phyloP scores from a whole-genome alignment of 768 basidiomycete genomes.

The Royoungia palumana region DNA sequence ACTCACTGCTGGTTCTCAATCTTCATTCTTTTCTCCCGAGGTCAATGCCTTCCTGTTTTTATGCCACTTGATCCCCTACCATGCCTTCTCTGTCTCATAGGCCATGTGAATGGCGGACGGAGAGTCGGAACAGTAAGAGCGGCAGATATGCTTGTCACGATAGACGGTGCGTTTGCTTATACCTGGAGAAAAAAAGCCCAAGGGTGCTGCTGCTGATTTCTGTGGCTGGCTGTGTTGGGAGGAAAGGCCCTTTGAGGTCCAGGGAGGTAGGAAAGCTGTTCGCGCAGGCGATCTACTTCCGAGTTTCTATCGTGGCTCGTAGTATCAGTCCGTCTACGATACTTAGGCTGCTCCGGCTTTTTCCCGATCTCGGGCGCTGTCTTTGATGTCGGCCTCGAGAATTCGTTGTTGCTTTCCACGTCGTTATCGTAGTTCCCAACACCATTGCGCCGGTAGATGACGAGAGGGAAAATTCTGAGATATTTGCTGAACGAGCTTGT shows the following conservation, averaged over 20 bases:
- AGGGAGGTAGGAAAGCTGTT: slow-evolving; percentile 55
- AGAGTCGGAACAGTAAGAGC: slow-evolving; percentile 69
- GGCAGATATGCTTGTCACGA: too few relatives aligned
- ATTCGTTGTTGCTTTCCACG: slow-evolving; percentile 54
- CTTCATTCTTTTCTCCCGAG: slow-evolving; percentile 41
- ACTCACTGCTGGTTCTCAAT: slow-evolving; percentile 58
- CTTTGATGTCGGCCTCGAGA: slow-evolving; percentile 5
- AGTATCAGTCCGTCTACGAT: slow-evolving; percentile 20
- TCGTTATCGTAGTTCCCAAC: slow-evolving; percentile 78
- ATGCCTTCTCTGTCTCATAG: slow-evolving; percentile 76
- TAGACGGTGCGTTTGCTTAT: slow-evolving; percentile 47
- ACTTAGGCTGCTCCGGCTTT: slow-evolving; percentile 38
- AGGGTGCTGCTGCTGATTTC: slow-evolving; percentile 33
- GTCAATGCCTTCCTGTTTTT: slow-evolving; percentile 79
- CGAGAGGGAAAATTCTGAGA: too few relatives aligned
- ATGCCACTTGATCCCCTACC: slow-evolving; percentile 66
- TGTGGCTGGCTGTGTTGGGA: slow-evolving; percentile 9
- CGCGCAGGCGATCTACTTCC: slow-evolving; percentile 2
- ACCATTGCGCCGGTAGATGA: too few relatives aligned
- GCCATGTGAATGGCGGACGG: slow-evolving; percentile 66
- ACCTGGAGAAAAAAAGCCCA: slow-evolving; percentile 73
- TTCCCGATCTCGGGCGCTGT: slow-evolving; percentile 35
- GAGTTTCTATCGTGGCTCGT: slow-evolving; percentile 14
- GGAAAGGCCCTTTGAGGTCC: slow-evolving; percentile 50
- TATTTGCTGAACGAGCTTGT: too few relatives aligned